A percentile compares a stretch with the other conserved stretches of the same genome.
phyloP scores from a whole-genome alignment of 441 rosid species.

The Rhodomyrtus psidioides region DNA sequence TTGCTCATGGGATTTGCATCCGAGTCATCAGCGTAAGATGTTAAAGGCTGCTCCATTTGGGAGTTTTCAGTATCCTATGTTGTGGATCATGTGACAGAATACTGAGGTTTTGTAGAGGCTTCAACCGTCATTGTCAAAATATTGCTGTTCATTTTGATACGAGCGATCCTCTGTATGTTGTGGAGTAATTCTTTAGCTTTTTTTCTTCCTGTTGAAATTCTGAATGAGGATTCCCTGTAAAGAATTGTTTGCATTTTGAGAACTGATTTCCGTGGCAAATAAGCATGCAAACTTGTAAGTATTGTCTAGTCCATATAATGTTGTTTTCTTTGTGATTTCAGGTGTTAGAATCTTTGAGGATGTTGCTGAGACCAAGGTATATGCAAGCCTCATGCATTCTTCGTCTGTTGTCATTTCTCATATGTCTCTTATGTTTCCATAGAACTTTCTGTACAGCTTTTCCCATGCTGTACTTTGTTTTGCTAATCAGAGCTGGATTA shows the following conservation, averaged over 20 bases:
- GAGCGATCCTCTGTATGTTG: background rate
- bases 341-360: constrained; percentile 97
- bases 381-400: background rate
- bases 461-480: background rate
- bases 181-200: background rate
- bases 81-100: background rate
- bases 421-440: background rate
- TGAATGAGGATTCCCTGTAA: background rate
- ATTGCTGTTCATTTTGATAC: background rate
- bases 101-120: background rate
- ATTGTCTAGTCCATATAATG: background rate
- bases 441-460: background rate
- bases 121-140: background rate
- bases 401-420: background rate
- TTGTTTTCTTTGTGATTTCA: constrained; percentile 26
- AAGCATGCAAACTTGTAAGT: background rate
- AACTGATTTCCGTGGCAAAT: background rate
- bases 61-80: background rate
- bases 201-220: background rate
- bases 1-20: background rate
- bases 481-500: background rate
- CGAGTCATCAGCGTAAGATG: background rate
- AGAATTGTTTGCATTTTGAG: background rate
- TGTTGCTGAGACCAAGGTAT: constrained; percentile 76
- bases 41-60: background rate